These are phyloP conservation scores for Mimosa pudica DNA, from an alignment of 306 rosid genomes.

Conservation along the genomic window DNA sequence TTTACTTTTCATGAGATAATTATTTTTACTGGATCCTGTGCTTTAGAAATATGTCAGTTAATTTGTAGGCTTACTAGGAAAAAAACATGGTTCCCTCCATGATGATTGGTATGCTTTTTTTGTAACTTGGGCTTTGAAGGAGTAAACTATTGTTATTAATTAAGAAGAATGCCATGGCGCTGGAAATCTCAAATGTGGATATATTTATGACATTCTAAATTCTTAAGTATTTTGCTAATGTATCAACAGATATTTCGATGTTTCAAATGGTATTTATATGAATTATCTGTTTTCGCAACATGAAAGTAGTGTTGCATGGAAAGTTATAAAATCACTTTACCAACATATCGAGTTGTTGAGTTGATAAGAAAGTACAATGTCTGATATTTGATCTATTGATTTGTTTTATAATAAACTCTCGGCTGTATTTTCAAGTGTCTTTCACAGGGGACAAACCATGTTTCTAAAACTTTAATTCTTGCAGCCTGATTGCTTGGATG, in stretches of 20 bases:
- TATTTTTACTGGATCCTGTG: neutral
- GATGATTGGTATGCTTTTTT: neutral
- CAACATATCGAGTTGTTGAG: neutral
- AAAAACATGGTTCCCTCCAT: neutral
- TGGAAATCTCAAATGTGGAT: neutral
- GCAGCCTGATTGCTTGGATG: constrained; percentile 76
- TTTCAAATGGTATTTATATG: constrained; percentile 23
- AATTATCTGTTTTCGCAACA: neutral
- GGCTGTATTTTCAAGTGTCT: neutral
- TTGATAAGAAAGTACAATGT: neutral
- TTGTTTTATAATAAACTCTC: neutral
- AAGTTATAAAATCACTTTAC: neutral
- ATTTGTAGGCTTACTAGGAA: neutral
- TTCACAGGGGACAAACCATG: neutral
- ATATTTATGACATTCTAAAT: neutral
- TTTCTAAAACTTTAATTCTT: constrained; percentile 25
- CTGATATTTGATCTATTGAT: constrained; percentile 3
- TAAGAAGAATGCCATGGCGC: neutral
- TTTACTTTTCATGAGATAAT: neutral
- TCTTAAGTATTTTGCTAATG: neutral
- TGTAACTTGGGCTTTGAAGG: neutral
- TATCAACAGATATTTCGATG: constrained; percentile 2
- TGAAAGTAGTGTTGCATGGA: neutral
- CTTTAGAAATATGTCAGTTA: neutral
- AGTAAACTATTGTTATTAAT: neutral